Base-by-base conservation (phyloP, 2,329 filamentous ascomycete genomes). In the Fusarium irregulare region DNA sequence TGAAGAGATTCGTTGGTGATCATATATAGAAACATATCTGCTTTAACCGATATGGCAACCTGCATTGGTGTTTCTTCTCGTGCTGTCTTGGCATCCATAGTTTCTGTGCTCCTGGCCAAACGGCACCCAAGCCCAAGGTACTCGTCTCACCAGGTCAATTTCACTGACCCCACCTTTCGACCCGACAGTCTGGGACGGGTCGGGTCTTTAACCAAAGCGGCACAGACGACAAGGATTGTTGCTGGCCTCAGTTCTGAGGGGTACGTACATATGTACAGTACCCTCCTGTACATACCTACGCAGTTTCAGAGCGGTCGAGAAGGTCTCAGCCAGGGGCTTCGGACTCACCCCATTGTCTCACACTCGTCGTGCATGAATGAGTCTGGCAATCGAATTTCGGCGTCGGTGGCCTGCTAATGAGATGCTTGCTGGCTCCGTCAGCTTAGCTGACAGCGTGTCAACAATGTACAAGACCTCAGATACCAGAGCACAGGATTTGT, bases 111-210 rank as follows among this genome's bases (percentile, higher is more conserved):
- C 53, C 45, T 48, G 40, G 53, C 64, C 56, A 54, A 74, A 71
- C 66, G 67, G 64, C 65, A 40, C 48, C 32, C 48, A 42, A 53
- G 34, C n/a, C 34, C n/a, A 53, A 14, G 32, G 32, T 23, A 18
- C 66, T 62, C 64, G 64, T 60, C 61, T 62, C 58, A 71, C 62
- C 62, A 61, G 60, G 56, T 61, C 60, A 73, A 75, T 75, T 72
- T 73, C 64, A 56, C 32, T 23, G 60, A 58, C 61, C 66, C 73
- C 73, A 73, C 66, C 64, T 25, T 28, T 40, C 25, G 64, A 71
- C 73, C 73, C 73, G 73, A 75, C 73, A 75, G 73, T 73, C 41
- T 75, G 73, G 73, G 54, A 65, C 73, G 44, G 58, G 65, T 25
- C 63, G 47, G 63, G 55, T 60, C 63, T 66, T 72, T 64, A 70